Conservation (phyloP, 768 basidiomycete genomes). For the Boletus barrowsii region DNA sequence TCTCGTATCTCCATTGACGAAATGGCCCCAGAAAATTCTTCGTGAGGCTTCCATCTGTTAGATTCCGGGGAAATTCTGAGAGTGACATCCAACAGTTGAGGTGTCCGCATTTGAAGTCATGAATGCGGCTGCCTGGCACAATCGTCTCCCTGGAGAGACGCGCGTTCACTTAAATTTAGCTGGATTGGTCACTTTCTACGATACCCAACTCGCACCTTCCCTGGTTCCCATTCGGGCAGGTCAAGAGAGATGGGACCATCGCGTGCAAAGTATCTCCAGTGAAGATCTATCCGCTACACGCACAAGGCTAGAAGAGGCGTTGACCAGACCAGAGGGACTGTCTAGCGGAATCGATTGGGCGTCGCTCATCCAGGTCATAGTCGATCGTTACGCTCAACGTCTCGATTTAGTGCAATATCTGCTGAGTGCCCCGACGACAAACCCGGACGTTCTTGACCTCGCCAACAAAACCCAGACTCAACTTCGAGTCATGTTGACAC, state of each 20-base stretch:
- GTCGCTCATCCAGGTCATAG: slow-evolving; percentile 24
- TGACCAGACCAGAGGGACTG: background rate
- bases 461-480: slow-evolving; percentile 17
- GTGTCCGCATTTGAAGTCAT: slow-evolving; percentile 7
- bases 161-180: slow-evolving; percentile 21
- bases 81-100: background rate
- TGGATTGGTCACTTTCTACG: slow-evolving; percentile 26
- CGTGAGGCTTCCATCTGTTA: background rate
- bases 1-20: slow-evolving; percentile 11
- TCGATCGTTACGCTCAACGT: slow-evolving; percentile 31
- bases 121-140: slow-evolving; percentile 23
- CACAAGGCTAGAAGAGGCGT: background rate
- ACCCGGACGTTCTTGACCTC: background rate
- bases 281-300: slow-evolving; percentile 8
- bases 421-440: slow-evolving; percentile 11
- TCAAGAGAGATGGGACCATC: slow-evolving; percentile 21
- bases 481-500: slow-evolving; percentile 25
- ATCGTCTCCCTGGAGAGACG: slow-evolving; percentile 25
- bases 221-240: slow-evolving; percentile 10
- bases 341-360: slow-evolving; percentile 35
- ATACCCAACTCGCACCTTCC: slow-evolving; percentile 19
- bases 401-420: slow-evolving; percentile 26
- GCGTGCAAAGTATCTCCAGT: slow-evolving; percentile 10
- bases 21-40: background rate
- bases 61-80: background rate